phyloP scores from a whole-genome alignment of 2,329 filamentous ascomycete species.

The Fusarium buharicum region DNA sequence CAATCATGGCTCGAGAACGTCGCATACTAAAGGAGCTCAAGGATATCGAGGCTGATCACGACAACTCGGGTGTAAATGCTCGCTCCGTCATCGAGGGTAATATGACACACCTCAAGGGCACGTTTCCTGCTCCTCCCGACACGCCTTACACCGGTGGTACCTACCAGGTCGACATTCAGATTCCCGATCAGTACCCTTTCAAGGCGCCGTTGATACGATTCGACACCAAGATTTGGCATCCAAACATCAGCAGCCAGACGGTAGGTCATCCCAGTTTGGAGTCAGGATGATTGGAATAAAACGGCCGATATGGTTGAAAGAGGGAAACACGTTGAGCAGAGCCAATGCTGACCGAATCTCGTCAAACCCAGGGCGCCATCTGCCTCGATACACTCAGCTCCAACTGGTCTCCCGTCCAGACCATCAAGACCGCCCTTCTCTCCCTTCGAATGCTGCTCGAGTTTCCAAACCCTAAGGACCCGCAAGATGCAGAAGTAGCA shows the following conservation, averaged over 20 bases:
- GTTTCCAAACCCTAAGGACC: constrained; percentile 93
- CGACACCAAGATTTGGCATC: constrained; percentile 94
- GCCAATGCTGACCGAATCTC: constrained; percentile 25
- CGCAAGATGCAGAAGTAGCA: constrained; percentile 95
- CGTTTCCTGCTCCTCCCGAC: constrained; percentile 87
- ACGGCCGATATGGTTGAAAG: not conserved
- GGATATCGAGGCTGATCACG: constrained; percentile 77
- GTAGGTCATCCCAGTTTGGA: constrained; percentile 61
- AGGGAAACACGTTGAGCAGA: not conserved
- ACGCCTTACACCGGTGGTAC: constrained; percentile 92
- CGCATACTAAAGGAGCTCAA: constrained; percentile 79
- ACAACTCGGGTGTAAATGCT: constrained; percentile 79
- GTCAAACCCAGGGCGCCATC: constrained; percentile 79
- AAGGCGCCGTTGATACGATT: constrained; percentile 92
- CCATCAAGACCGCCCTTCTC: constrained; percentile 93
- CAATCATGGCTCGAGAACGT: constrained; percentile 59
- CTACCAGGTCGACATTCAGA: constrained; percentile 84
- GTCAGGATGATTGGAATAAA: not conserved
- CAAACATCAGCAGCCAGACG: constrained; percentile 93
- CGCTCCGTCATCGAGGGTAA: constrained; percentile 72
- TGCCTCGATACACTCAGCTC: constrained; percentile 91
- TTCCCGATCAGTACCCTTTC: constrained; percentile 92
- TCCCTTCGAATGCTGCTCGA: constrained; percentile 93
- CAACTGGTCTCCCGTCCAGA: constrained; percentile 95
- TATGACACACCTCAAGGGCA: constrained; percentile 83